Base-by-base conservation (phyloP, 352 stramenopile species). In the Phytophthora pseudosyringae region DNA sequence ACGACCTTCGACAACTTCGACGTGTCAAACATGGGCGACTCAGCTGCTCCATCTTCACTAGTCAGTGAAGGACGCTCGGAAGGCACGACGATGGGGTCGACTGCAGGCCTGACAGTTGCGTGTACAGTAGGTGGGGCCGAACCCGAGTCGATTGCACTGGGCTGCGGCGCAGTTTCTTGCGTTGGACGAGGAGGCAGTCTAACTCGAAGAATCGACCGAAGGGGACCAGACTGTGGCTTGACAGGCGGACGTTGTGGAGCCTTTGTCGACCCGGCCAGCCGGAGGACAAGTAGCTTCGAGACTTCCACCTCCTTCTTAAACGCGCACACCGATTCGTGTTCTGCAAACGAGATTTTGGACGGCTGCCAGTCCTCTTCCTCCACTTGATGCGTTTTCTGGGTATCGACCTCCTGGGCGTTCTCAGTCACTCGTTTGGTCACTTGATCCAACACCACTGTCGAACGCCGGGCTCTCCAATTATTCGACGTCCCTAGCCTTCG, bases 391-490 rank as follows among this genome's bases (percentile, higher is more conserved):
- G 47, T 64, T 31, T 73, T 63, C 8, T 64, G 16, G 13, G 45
- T 41, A 21, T 64, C 59, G 4, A 67, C 60, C 50, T 73, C 63
- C 21, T 73, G 64, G 16, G 64, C 53, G 12, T 75, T 69, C 11
- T 73, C 69, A 7, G 48, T 81, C 13, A 83, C 41, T 5, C 78
- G 72, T 49, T 66, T 75, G 25, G 29, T 71, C 10, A 86, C 73
- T 32, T 75, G 66, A 59, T 86, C 75, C 4, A 83, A 44, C 3
- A 86, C 64, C 6, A 84, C 69, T 5, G 78, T 87, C 9, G 78
- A 83, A 16, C 78, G 73, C 15, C 78, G 68, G n/a, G 78, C 76
- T 26, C 66, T 62, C 67, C 77, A 81, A 62, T 78, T 81, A 41
- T 76, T 65, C 7, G 75, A 16, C 10, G 62, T 74, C 1, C 78